Conservation (phyloP, 129 eudicot species). For the Cynara cardunculus region DNA sequence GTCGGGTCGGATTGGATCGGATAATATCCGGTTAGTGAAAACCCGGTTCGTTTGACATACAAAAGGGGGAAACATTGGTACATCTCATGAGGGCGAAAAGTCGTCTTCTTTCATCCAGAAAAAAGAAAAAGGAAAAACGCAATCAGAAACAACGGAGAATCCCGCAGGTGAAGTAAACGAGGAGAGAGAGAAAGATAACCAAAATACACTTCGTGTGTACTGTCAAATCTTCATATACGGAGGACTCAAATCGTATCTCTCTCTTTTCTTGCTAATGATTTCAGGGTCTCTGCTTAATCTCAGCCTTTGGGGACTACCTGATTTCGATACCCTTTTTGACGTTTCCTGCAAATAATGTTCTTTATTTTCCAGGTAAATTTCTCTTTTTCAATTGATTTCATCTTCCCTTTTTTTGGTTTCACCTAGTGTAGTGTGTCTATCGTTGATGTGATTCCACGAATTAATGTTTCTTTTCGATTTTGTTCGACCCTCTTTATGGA, state of each 20-base stretch:
- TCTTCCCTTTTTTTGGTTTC: not conserved
- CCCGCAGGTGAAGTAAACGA: conserved; percentile 60
- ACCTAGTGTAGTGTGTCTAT: not conserved
- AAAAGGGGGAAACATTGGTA: conserved; percentile 1
- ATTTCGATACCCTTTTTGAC: conserved; percentile 16
- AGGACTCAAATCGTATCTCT: not conserved
- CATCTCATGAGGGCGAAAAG: conserved; percentile 1
- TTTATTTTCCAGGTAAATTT: conserved; percentile 25
- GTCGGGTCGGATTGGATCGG: too few relatives aligned
- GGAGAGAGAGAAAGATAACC: conserved; percentile 26
- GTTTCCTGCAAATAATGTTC: conserved; percentile 24
- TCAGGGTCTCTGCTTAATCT: conserved; percentile 41
- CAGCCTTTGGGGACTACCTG: conserved; percentile 15
- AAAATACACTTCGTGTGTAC: conserved; percentile 21
- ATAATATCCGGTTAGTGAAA: too few relatives aligned
- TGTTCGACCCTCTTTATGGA: conserved; percentile 4
- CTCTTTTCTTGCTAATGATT: conserved; percentile 23
- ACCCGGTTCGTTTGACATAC: conserved; percentile 14
- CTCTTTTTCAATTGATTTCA: not conserved
- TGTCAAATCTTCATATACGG: conserved; percentile 35
- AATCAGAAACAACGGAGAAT: conserved; percentile 46
- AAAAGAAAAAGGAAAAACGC: conserved; percentile 17
- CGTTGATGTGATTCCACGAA: not conserved
- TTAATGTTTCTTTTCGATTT: not conserved
- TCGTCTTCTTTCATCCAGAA: conserved; percentile 18